Evolutionary conservation across 208 protist genomes (phyloP), one percentile per base, ranked within the genome.

Genomic region (Crithidia fasciculata): DNA sequence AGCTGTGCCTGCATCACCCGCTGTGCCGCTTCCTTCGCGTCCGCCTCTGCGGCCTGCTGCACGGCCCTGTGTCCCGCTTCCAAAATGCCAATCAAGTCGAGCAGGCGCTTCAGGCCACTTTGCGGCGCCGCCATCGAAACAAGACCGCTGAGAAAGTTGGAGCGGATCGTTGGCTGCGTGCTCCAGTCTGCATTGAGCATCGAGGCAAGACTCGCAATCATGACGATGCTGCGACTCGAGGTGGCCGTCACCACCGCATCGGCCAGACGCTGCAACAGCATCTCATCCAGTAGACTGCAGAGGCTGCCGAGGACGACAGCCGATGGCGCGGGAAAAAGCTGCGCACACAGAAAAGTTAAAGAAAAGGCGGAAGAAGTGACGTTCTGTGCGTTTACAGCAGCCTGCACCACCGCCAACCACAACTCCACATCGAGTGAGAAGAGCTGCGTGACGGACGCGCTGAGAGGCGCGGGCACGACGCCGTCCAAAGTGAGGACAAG

Each of bases 321-420:
- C 2, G 63, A 19, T 6, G 63, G n/a, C 0, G 68, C 68, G 2
- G 68, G 68, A 13, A 65, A 73, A 6, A 73, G 58, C 4, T 73
- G 68, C 16, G 47, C 4, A 47, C 36, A 16, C 13, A 69, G 43
- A 10, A 45, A 36, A 16, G 37, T 19, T 0, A 39, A 4, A 2
- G 39, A 50, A 0, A 45, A 18, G 47, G 41, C 18, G 13, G 52
- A 39, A 12, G 37, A 55, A 10, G 3, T 36, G 12, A 5, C 44
- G 13, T 18, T 47, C 16, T 73, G 65, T 19, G 36, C 59, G 7
- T n/a, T 55, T 13, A 57, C 61, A 10, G 65, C 74, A 8, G 74
- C 74, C n/a, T 64, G 74, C 67, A 79, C 49, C 0, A 69, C 54
- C 12, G 74, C 43, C 10, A 79, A 15, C 66, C 74, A 72, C 59